These are phyloP conservation scores for Ophiostoma montium DNA, from an alignment of 2,329 filamentous ascomycete genomes.

Conservation along the genomic window DNA sequence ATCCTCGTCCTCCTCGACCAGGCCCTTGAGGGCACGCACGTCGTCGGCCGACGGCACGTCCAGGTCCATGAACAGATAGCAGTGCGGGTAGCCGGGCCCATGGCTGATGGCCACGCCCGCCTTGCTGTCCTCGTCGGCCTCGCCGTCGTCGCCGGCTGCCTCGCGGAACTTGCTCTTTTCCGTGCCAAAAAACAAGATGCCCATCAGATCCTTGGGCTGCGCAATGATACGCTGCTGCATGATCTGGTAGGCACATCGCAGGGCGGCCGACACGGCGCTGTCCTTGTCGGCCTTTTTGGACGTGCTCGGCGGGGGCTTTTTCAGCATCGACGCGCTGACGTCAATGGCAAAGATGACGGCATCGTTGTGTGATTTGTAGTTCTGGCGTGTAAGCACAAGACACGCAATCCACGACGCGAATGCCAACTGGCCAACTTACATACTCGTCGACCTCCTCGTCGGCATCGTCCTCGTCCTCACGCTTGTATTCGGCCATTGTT, in stretches of 20 bases:
- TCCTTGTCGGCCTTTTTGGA: conserved; percentile 72
- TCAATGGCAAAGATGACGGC: conserved; percentile 96
- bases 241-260: conserved; percentile 87
- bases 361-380: conserved; percentile 88
- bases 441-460: conserved; percentile 38
- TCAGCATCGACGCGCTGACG: conserved; percentile 77
- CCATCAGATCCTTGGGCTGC: conserved; percentile 94
- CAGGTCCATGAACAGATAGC: conserved; percentile 80
- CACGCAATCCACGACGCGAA: background rate
- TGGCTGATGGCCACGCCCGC: conserved; percentile 1
- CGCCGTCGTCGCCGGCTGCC: background rate
- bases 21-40: conserved; percentile 60
- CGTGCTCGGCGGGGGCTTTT: conserved; percentile 45
- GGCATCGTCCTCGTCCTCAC: conserved; percentile 52
- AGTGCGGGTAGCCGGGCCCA: conserved; percentile 69
- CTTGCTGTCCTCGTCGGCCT: conserved; percentile 28
- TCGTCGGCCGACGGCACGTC: conserved; percentile 78
- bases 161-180: conserved; percentile 62
- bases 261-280: conserved; percentile 64
- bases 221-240: conserved; percentile 99
- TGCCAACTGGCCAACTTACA: conserved; percentile 10
- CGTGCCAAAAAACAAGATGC: conserved; percentile 82
- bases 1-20: conserved; percentile 64
- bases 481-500: conserved; percentile 20
- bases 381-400: background rate